These are phyloP conservation scores for Pythium dissimile DNA, from an alignment of 352 stramenopile species.

Conservation along the genomic window DNA sequence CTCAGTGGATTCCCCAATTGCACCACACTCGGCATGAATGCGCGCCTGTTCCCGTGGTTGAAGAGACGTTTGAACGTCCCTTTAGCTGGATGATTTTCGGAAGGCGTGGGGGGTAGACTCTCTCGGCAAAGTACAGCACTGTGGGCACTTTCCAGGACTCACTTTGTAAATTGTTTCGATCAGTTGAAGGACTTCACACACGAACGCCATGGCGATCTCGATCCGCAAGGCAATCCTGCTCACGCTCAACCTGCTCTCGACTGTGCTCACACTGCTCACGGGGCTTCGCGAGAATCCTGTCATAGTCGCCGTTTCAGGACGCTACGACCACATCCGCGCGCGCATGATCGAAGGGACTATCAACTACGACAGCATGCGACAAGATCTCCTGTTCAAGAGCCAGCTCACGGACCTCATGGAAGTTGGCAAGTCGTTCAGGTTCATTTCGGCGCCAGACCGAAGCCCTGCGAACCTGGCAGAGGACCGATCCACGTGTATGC, in stretches of 20 bases:
- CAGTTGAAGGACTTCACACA: too few relatives aligned
- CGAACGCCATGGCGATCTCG: too few relatives aligned
- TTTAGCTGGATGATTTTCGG: too few relatives aligned
- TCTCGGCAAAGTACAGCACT: too few relatives aligned
- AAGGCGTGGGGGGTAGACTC: too few relatives aligned
- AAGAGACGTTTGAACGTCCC: too few relatives aligned
- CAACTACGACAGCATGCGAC: slow-evolving; percentile 40
- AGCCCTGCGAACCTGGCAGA: slow-evolving; percentile 18
- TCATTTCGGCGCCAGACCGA: slow-evolving; percentile 25
- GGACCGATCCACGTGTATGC: slow-evolving; percentile 30
- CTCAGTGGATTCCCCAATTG: too few relatives aligned
- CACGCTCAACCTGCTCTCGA: neutral
- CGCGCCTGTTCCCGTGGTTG: too few relatives aligned
- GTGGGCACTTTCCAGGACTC: too few relatives aligned
- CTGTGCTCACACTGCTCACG: slow-evolving; percentile 38
- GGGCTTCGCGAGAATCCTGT: slow-evolving; percentile 48
- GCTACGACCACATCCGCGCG: slow-evolving; percentile 45
- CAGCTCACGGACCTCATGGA: slow-evolving; percentile 29
- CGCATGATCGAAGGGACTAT: slow-evolving; percentile 30
- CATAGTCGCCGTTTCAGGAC: slow-evolving; percentile 39
- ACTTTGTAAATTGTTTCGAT: too few relatives aligned
- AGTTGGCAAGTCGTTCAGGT: slow-evolving; percentile 24
- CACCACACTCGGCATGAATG: too few relatives aligned
- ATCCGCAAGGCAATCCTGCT: neutral
- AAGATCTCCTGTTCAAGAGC: slow-evolving; percentile 29